Conservation (phyloP, 108 stramenopile genomes). For the Nitzschia putrida region DNA sequence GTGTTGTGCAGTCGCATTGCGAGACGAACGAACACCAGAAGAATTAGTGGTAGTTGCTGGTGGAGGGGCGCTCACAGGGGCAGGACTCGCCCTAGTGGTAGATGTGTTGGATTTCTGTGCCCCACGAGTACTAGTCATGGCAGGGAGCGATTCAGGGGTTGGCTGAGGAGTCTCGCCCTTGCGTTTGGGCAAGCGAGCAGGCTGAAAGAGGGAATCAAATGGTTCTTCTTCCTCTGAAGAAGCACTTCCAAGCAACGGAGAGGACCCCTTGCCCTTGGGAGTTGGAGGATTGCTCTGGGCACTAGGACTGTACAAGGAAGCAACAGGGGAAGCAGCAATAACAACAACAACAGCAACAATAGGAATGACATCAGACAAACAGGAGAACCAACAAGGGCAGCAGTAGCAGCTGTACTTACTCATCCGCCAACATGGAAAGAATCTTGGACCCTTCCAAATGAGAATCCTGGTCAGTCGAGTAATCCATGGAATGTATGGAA, state of each 20-base stretch:
- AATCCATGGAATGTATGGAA: constrained; percentile 9
- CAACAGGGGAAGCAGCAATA: not conserved
- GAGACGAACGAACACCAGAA: not conserved
- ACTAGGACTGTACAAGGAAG: not conserved
- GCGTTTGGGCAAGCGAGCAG: not conserved
- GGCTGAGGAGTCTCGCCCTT: too few species aligned
- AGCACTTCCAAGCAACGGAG: not conserved
- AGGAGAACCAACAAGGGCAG: too few species aligned
- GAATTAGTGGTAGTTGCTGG: not conserved
- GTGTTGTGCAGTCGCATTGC: not conserved
- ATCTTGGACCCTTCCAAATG: constrained; percentile 19
- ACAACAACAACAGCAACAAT: not conserved
- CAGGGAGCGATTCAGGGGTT: too few species aligned
- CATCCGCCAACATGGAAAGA: not conserved
- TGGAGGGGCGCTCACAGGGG: not conserved
- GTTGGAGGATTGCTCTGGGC: not conserved
- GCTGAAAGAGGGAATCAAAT: constrained; percentile 9
- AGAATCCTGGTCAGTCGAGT: constrained; percentile 19
- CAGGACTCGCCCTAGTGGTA: not conserved
- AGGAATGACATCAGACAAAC: too few species aligned
- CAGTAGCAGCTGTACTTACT: constrained; percentile 16
- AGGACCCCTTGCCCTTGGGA: not conserved
- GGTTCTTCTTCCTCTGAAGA: constrained; percentile 16
- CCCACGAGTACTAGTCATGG: too few species aligned
- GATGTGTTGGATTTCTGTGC: not conserved